Conservation (phyloP, 2,329 filamentous ascomycete species). For the Epicoccum nigrum region DNA sequence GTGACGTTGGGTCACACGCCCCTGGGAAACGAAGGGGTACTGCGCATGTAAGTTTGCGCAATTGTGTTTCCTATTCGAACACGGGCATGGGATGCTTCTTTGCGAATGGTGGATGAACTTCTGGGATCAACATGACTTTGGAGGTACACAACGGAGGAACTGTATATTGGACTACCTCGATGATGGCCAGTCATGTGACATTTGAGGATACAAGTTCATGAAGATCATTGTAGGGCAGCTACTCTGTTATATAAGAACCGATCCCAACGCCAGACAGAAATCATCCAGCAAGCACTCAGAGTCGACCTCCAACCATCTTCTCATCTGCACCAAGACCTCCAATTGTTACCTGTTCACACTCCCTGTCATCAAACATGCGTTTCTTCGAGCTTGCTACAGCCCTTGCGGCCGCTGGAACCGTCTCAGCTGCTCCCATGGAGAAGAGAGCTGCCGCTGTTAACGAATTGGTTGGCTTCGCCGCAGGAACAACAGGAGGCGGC, state of each 20-base stretch:
- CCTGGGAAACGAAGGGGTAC: constrained; percentile 5
- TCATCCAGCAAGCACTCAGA: constrained; percentile 16
- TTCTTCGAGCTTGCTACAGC: constrained; percentile 33
- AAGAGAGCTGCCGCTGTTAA: constrained; percentile 37
- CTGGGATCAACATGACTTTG: background rate
- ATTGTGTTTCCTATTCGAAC: constrained; percentile 2
- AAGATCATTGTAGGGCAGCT: constrained; percentile 12
- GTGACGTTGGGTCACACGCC: constrained; percentile 11
- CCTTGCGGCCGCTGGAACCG: constrained; percentile 36
- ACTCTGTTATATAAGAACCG: constrained; percentile 21
- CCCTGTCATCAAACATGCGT: constrained; percentile 31
- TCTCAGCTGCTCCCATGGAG: constrained; percentile 29
- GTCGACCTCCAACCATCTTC: constrained; percentile 29
- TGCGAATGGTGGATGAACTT: constrained; percentile 33
- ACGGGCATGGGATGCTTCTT: constrained; percentile 10
- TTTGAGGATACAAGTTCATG: constrained; percentile 25
- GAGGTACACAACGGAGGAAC: constrained; percentile 22
- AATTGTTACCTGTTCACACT: constrained; percentile 18
- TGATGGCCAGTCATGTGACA: constrained; percentile 14
- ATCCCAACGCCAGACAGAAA: background rate
- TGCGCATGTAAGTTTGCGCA: constrained; percentile 4
- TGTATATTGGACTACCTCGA: constrained; percentile 14
- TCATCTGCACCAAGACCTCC: constrained; percentile 13
- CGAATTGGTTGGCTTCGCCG: constrained; percentile 54
- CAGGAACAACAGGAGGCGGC: constrained; percentile 61